Evolutionary conservation across 2,329 filamentous ascomycete genomes (phyloP).

Genomic region (Diaporthe helianthi): DNA sequence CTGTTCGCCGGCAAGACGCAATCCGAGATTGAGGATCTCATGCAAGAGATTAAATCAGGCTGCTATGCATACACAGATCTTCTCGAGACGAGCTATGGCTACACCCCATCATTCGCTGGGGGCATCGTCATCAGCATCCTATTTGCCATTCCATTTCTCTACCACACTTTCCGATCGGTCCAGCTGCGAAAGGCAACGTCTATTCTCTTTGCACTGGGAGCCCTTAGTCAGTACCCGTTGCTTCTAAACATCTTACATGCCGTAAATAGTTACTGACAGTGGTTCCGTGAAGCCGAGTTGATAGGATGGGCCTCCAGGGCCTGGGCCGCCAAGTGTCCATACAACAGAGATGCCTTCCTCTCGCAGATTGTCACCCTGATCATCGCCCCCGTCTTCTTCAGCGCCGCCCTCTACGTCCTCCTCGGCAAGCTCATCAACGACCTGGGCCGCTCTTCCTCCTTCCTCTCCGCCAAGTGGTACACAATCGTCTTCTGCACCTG

Average conservation of each 20-base stretch:
- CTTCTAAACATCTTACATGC: not conserved
- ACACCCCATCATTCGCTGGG: slow-evolving; percentile 39
- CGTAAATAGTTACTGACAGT: not conserved
- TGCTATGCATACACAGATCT: slow-evolving; percentile 15
- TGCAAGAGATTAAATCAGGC: not conserved
- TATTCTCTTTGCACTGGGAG: slow-evolving; percentile 38
- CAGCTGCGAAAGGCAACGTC: slow-evolving; percentile 38
- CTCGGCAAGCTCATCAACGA: slow-evolving; percentile 54
- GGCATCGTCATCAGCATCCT: slow-evolving; percentile 39
- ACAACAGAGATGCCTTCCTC: slow-evolving; percentile 55
- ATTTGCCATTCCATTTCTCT: slow-evolving; percentile 38
- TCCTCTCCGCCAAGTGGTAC: slow-evolving; percentile 51
- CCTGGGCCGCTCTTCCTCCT: slow-evolving; percentile 51
- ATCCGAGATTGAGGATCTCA: slow-evolving; percentile 1
- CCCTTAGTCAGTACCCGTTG: slow-evolving; percentile 37
- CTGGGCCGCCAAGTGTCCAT: slow-evolving; percentile 56
- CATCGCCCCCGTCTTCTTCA: slow-evolving; percentile 56
- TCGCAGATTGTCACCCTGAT: slow-evolving; percentile 57
- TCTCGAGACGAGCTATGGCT: slow-evolving; percentile 37
- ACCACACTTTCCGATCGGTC: slow-evolving; percentile 37
- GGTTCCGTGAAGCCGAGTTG: slow-evolving; percentile 45
- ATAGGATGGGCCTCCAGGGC: slow-evolving; percentile 57
- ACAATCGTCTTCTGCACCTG: slow-evolving; percentile 56
- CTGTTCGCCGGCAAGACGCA: not conserved
- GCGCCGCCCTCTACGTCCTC: slow-evolving; percentile 57